Percentiles rank a stretch among this genome's conserved stretches.
Evolutionary conservation across 257 asterid species (phyloP).

Genomic region (Rubia yunnanensis): DNA sequence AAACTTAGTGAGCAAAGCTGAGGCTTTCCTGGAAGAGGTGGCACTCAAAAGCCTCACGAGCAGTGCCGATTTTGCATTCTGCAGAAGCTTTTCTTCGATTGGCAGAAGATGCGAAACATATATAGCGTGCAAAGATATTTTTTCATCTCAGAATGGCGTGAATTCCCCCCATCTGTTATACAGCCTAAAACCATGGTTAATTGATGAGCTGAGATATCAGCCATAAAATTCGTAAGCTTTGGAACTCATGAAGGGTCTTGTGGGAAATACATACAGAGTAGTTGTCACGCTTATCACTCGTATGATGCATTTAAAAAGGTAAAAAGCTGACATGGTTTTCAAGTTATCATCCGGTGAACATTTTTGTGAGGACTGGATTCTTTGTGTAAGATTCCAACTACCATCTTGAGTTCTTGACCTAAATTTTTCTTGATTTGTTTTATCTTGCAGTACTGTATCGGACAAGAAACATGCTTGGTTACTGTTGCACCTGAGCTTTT

Average conservation of each 20-base stretch:
- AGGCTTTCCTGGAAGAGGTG: constrained; percentile 59
- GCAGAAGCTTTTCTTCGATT: constrained; percentile 50
- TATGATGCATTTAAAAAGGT: constrained; percentile 79
- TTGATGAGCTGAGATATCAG: constrained; percentile 84
- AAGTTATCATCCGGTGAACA: neutral
- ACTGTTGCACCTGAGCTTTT: constrained; percentile 80
- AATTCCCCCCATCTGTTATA: constrained; percentile 18
- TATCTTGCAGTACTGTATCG: constrained; percentile 67
- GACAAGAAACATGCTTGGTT: constrained; percentile 67
- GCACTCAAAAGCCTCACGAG: constrained; percentile 65
- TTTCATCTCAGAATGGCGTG: constrained; percentile 23
- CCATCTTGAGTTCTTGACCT: no score
- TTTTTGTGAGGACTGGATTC: no score
- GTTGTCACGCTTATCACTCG: constrained; percentile 76
- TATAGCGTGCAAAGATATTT: constrained; percentile 61
- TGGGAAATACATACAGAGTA: constrained; percentile 65
- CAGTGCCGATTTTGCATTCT: constrained; percentile 56
- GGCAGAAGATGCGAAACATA: constrained; percentile 64
- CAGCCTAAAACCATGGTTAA: constrained; percentile 44
- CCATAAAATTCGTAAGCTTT: constrained; percentile 89
- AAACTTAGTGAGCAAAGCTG: constrained; percentile 53
- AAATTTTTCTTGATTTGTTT: constrained; percentile 1
- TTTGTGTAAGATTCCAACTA: no score
- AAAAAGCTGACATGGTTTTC: constrained; percentile 3
- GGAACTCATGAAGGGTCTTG: constrained; percentile 83